Evolutionary conservation across 106 monocot genomes (phyloP).

Genomic region (Dactylorhiza incarnata): DNA sequence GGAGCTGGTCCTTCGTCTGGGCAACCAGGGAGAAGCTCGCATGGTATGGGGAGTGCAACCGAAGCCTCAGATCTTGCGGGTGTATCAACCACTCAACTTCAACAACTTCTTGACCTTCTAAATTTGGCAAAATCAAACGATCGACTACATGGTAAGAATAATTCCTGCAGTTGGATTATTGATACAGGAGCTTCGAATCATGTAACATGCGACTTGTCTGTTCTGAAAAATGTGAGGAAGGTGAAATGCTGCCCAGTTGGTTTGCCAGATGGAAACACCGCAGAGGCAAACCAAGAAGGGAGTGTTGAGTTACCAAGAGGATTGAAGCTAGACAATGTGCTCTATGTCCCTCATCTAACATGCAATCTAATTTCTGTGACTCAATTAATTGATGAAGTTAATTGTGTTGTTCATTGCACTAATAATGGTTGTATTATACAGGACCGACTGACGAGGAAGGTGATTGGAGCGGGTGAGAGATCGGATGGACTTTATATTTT

Average conservation of each 20-base stretch:
- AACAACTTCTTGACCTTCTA: not conserved
- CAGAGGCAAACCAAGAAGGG: not conserved
- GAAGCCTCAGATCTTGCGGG: not conserved
- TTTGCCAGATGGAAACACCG: not conserved
- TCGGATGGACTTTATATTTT: conserved; percentile 5
- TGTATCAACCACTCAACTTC: not conserved
- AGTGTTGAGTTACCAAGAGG: not conserved
- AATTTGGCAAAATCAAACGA: conserved; percentile 4
- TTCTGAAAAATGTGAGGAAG: not conserved
- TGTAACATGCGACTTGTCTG: not conserved
- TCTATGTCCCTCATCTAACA: conserved; percentile 1
- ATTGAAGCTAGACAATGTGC: not conserved
- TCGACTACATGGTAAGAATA: not conserved
- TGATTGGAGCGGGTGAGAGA: conserved; percentile 3
- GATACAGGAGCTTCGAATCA: not conserved
- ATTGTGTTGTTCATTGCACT: not conserved
- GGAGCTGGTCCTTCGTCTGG: not conserved
- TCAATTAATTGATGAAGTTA: not conserved
- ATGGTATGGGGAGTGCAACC: not conserved
- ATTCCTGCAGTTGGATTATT: not conserved
- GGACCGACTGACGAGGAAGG: not conserved
- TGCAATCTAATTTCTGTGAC: conserved; percentile 9
- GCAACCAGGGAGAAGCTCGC: not conserved
- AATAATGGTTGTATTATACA: conserved; percentile 6
- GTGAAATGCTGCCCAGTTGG: not conserved